Base-by-base conservation (phyloP, 805 yeast genomes). In the Clavispora fructus region DNA sequence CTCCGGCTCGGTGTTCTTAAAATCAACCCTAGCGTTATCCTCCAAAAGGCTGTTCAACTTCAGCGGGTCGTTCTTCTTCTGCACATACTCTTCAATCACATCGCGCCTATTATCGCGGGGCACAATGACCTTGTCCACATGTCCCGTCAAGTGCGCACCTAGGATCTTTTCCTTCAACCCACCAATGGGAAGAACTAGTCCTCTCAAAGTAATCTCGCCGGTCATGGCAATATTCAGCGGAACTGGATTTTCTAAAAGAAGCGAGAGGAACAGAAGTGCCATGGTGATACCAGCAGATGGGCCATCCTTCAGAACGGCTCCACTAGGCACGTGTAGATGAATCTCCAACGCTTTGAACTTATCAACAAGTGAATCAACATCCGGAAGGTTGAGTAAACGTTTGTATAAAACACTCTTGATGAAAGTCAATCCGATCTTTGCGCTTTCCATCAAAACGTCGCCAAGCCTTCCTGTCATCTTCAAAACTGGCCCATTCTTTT, bases 381-480 rank as follows among this genome's bases (percentile, higher is more conserved):
- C 60, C 50, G 57, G 60, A n/a, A 71, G 40, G 33, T 68, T 63
- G 45, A 61, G 58, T 44, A 58, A 56, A 44, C 63, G 62, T 53
- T 52, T 69, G 51, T 66, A 57, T 13, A 72, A 52, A 41, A 85
- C 74, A 49, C 82, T 78, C 46, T 81, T 82, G 50, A 89, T 85
- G 65, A 87, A 79, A 0, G 87, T 80, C 43, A 82, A 64, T 0
- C 94, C 94, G 51, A 90, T 85, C 58, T 85, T 81, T 26, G 89
- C 90, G 48, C 89, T 80, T 62, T 89, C 96, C 59, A 83, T 74
- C 38, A 89, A 74, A 1, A 89, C 94, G 27, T 80, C 87, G 19
- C 96, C 96, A 33, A 89, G 71, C 49, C 87, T 75, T 16, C 97
- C 96, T 0, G 96, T 89, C 69, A 87, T 79, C 40, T 73, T 77